phyloP scores from a whole-genome alignment of 305 asterid genomes.

The Fraxinus baroniana region DNA sequence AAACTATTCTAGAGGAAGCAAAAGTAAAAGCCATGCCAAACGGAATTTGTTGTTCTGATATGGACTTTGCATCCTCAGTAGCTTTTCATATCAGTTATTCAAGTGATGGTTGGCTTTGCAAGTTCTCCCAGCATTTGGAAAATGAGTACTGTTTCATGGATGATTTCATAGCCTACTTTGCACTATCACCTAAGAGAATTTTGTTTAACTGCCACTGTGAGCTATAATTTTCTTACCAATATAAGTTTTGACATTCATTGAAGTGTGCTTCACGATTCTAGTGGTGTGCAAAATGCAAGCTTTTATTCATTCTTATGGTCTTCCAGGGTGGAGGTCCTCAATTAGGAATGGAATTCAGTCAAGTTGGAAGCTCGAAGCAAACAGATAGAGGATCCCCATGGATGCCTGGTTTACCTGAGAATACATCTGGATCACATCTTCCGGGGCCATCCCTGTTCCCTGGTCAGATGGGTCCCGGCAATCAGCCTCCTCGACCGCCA shows the following conservation, averaged over 20 bases:
- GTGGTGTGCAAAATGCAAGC: slow-evolving; percentile 14
- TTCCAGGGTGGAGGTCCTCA: slow-evolving; percentile 68
- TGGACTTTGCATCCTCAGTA: not conserved
- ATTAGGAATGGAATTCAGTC: slow-evolving; percentile 73
- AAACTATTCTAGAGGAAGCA: not conserved
- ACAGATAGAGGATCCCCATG: slow-evolving; percentile 65
- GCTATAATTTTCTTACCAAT: not conserved
- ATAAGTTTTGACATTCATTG: slow-evolving; percentile 1
- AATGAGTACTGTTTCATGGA: not conserved
- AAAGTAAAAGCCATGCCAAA: not conserved
- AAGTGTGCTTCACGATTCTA: slow-evolving; percentile 7
- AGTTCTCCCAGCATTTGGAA: not conserved
- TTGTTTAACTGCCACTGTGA: not conserved
- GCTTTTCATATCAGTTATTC: not conserved
- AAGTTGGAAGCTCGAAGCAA: slow-evolving; percentile 67
- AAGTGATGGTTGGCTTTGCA: not conserved
- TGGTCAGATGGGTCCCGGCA: slow-evolving; percentile 64
- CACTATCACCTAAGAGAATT: not conserved
- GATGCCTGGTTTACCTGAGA: slow-evolving; percentile 61
- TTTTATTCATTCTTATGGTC: slow-evolving; percentile 27
- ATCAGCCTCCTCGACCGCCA: slow-evolving; percentile 59
- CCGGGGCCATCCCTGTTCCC: slow-evolving; percentile 56
- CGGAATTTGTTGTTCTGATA: not conserved
- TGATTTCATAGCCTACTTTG: not conserved
- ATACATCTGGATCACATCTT: slow-evolving; percentile 45